phyloP scores from a whole-genome alignment of 768 basidiomycete genomes.

The Leccinum ochraceum region DNA sequence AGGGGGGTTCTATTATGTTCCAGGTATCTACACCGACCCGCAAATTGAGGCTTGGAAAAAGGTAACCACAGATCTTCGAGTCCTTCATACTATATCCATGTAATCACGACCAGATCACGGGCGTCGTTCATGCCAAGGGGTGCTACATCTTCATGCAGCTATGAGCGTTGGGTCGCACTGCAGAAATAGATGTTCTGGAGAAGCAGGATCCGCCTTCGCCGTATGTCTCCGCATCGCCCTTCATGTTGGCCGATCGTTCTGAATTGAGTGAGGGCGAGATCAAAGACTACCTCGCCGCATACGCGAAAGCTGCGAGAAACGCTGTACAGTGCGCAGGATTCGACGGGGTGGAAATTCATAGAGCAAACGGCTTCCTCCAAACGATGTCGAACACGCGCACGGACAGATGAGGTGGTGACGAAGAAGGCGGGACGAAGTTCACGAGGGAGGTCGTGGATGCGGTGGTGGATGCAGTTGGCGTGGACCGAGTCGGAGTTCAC shows the following conservation, averaged over 20 bases:
- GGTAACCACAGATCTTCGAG: constrained; percentile 21
- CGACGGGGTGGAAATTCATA: constrained; percentile 26
- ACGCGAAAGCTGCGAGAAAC: constrained; percentile 30
- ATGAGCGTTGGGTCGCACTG: constrained; percentile 28
- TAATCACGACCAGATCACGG: constrained; percentile 42
- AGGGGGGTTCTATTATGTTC: constrained; percentile 8
- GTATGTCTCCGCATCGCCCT: constrained; percentile 37
- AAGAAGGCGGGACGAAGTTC: constrained; percentile 61
- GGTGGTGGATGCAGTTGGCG: constrained; percentile 48
- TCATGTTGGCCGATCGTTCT: constrained; percentile 20
- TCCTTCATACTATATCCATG: not conserved
- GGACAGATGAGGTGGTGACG: not conserved
- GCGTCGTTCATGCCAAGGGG: constrained; percentile 55
- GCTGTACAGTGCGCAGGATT: constrained; percentile 32
- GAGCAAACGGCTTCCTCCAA: constrained; percentile 37
- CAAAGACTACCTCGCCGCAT: constrained; percentile 24
- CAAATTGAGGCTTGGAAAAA: constrained; percentile 43
- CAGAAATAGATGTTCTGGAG: constrained; percentile 34
- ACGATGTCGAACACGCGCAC: not conserved
- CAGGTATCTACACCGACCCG: too few species aligned
- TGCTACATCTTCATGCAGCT: constrained; percentile 18
- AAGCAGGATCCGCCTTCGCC: constrained; percentile 30
- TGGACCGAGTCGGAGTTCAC: constrained; percentile 51
- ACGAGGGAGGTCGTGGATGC: constrained; percentile 38
- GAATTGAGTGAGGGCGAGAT: constrained; percentile 33